Evolutionary conservation across 1,139 yeast genomes (phyloP), one percentile per base, ranked within the genome.

Genomic region (Pichia cactophila): DNA sequence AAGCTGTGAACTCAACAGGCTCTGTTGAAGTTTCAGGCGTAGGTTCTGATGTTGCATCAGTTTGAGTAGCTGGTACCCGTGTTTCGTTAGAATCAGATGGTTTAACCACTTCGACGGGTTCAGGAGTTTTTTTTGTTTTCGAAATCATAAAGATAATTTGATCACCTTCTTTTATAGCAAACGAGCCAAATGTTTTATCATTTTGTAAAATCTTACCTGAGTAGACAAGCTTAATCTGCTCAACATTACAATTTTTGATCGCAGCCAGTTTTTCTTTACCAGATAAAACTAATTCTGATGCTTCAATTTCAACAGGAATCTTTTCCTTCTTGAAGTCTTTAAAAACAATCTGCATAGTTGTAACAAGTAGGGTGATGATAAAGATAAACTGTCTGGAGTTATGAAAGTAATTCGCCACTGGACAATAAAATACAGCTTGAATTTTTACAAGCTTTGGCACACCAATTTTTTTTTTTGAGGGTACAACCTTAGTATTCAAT

Each of bases 251-350:
- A 16, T 77, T 80, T 58, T 86, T 83, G 51, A 77, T 72, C 37
- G 73, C 69, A 10, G 90, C 94, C 49, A 92, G 75, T 58, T 80
- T 79, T 61, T 82, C 84, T 68, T 92, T 92, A 43, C 85, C 81
- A 39, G 81, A 73, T 33, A 75, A 70, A 36, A 90, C 94, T 2
- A 87, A 77, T 49, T 82, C 88, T 26, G 77, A 57, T 17, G 77
- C 73, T 53, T 85, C 95, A 50, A 89, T 79, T 37, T 87, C 96
- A 55, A 92, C 64, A 41, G 89, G 77, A 67, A 90, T 80, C 66
- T 83, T 86, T 65, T 87, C 90, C 71, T 92, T 94, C 72, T 90
- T 89, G 69, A 92, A 86, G 69, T 92, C 96, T 67, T 90, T 89
- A 67, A 92, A 81, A 49, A 84, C 79, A 58, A 94, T 74, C 69